phyloP scores from a whole-genome alignment of 2,329 filamentous ascomycete species.

The Epicoccum sorghinum region DNA sequence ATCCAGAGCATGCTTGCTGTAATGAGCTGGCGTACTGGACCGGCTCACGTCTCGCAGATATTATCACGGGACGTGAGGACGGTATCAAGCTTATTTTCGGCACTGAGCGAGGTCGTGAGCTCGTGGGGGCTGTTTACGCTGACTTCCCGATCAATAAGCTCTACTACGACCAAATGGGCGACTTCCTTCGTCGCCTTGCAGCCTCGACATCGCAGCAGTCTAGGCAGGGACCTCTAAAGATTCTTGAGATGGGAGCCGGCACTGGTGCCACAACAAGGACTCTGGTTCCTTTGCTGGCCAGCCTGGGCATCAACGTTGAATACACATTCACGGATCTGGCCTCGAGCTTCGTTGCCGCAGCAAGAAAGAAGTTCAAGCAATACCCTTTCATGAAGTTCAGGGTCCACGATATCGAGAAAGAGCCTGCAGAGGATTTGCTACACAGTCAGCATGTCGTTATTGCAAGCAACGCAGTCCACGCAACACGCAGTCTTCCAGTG shows the following conservation, averaged over 20 bases:
- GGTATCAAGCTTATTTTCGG: conserved; percentile 51
- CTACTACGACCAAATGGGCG: conserved; percentile 23
- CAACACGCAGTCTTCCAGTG: conserved; percentile 16
- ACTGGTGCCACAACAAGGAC: conserved; percentile 48
- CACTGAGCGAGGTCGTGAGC: conserved; percentile 13
- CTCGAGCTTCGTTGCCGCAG: conserved; percentile 43
- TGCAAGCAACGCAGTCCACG: conserved; percentile 28
- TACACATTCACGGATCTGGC: conserved; percentile 53
- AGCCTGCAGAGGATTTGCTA: conserved; percentile 12
- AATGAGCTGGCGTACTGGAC: conserved; percentile 40
- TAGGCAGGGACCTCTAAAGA: conserved; percentile 21
- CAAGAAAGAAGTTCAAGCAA: conserved; percentile 39
- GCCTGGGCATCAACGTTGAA: conserved; percentile 36
- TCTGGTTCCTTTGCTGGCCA: conserved; percentile 35
- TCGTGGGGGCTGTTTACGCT: conserved; percentile 1
- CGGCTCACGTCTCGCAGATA: conserved; percentile 44
- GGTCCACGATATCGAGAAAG: conserved; percentile 43
- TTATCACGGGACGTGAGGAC: conserved; percentile 46
- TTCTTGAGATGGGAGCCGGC: conserved; percentile 50
- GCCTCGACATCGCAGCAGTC: not conserved
- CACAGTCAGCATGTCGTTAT: conserved; percentile 19
- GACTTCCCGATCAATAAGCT: conserved; percentile 1
- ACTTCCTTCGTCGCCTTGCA: conserved; percentile 15
- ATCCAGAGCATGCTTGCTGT: conserved; percentile 43
- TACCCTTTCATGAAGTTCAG: conserved; percentile 42